Conservation (phyloP, 176 grass and related monocot genomes). For the bread wheat (Triticum aestivum) region DNA sequence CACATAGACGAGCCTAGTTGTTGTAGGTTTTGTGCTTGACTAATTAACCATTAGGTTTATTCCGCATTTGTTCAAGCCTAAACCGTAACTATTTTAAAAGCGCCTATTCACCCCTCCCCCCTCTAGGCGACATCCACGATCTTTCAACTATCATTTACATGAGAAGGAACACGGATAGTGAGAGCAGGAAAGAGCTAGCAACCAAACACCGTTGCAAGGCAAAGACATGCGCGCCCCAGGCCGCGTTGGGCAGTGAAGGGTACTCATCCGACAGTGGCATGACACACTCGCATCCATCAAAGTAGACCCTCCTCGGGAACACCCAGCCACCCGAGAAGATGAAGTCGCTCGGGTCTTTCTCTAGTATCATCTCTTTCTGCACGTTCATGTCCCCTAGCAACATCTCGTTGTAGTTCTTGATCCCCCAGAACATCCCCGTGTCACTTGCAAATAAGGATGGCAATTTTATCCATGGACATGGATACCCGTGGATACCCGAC, state of each 20-base stretch:
- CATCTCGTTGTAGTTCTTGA: slow-evolving; percentile 72
- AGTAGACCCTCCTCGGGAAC: slow-evolving; percentile 63
- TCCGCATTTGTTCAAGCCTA: no score
- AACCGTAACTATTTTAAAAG: no score
- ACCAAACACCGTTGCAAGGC: background rate
- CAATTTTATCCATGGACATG: no score
- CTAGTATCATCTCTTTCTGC: slow-evolving; percentile 65
- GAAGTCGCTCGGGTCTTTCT: slow-evolving; percentile 51
- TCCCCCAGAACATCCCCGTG: slow-evolving; percentile 73
- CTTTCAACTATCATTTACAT: background rate
- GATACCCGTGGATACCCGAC: no score
- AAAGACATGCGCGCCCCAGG: background rate
- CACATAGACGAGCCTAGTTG: no score
- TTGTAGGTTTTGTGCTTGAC: no score
- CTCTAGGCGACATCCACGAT: no score
- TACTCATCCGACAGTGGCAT: slow-evolving; percentile 65
- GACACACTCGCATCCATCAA: slow-evolving; percentile 61
- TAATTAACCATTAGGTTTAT: no score
- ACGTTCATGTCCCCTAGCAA: slow-evolving; percentile 57
- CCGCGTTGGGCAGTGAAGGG: slow-evolving; percentile 50
- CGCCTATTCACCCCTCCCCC: no score
- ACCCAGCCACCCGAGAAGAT: slow-evolving; percentile 62
- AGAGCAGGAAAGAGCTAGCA: background rate
- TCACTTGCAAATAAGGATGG: background rate
- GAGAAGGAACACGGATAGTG: background rate